A percentile compares a stretch with the other conserved stretches of the same genome.
Evolutionary conservation across 352 stramenopile species (phyloP).

Genomic region (Phytophthora constricta): DNA sequence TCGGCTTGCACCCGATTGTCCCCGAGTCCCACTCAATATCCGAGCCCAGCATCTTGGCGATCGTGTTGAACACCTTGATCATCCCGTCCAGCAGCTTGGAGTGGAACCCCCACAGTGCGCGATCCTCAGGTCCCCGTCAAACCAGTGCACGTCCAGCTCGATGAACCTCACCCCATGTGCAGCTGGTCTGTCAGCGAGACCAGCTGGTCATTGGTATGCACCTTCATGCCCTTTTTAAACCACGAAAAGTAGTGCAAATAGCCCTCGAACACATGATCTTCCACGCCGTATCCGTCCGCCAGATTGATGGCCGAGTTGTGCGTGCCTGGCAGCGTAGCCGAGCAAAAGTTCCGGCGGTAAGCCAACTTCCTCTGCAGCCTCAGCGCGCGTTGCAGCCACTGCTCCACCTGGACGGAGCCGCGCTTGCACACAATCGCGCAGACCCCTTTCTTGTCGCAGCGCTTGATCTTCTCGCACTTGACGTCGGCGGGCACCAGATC

Average conservation of each 20-base stretch:
- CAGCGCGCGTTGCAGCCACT: slow-evolving; percentile 64
- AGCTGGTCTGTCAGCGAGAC: slow-evolving; percentile 83
- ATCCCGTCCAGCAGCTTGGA: slow-evolving; percentile 70
- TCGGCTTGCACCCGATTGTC: slow-evolving; percentile 79
- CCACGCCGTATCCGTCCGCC: slow-evolving; percentile 74
- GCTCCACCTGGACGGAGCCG: slow-evolving; percentile 59
- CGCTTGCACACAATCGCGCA: slow-evolving; percentile 69
- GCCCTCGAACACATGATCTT: slow-evolving; percentile 77
- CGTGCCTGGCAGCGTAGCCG: slow-evolving; percentile 63
- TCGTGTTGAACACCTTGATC: slow-evolving; percentile 69
- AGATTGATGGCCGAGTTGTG: slow-evolving; percentile 83
- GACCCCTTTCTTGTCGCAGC: slow-evolving; percentile 67
- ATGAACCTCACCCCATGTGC: slow-evolving; percentile 75
- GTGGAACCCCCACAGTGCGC: slow-evolving; percentile 74
- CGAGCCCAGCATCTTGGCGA: slow-evolving; percentile 44
- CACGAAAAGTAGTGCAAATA: slow-evolving; percentile 66
- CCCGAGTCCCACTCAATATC: slow-evolving; percentile 63
- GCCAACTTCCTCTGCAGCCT: slow-evolving; percentile 75
- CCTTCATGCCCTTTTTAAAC: slow-evolving; percentile 57
- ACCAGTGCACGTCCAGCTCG: slow-evolving; percentile 87
- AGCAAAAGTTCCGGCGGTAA: slow-evolving; percentile 77
- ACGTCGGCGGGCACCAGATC: slow-evolving; percentile 73
- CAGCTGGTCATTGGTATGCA: slow-evolving; percentile 80
- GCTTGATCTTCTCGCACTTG: slow-evolving; percentile 55
- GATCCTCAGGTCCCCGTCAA: slow-evolving; percentile 64